Percentiles rank a stretch among this genome's conserved stretches.
Conservation (phyloP, 1,284 basidiomycete genomes). For the Malassezia restricta region DNA sequence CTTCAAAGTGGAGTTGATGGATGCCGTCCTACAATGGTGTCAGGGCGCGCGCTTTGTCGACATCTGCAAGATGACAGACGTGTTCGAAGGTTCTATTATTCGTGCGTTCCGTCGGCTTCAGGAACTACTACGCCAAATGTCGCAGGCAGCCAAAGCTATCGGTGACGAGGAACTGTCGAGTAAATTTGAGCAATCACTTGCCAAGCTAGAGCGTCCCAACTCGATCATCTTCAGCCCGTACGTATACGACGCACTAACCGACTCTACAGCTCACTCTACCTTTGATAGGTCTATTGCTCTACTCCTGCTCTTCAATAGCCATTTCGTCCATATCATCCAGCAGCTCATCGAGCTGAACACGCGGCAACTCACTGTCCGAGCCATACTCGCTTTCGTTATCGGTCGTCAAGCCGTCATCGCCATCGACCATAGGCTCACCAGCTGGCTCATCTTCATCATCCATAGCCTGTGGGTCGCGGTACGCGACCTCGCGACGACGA, state of each 20-base stretch:
- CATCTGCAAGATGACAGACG: constrained; percentile 91
- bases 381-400: constrained; percentile 59
- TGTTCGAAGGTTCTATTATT: constrained; percentile 73
- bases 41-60: constrained; percentile 90
- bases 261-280: constrained; percentile 11
- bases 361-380: constrained; percentile 55
- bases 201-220: constrained; percentile 36
- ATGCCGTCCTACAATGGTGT: constrained; percentile 93
- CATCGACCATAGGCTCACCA: constrained; percentile 14
- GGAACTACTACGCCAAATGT: constrained; percentile 90
- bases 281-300: background rate
- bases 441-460: constrained; percentile 48
- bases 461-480: constrained; percentile 49
- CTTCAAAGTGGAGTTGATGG: constrained; percentile 98
- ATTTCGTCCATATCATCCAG: constrained; percentile 71
- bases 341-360: constrained; percentile 63
- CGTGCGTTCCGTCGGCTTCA: constrained; percentile 85
- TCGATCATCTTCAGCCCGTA: constrained; percentile 43
- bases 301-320: constrained; percentile 17
- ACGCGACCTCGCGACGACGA: constrained; percentile 46
- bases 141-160: constrained; percentile 83
- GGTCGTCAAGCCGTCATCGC: constrained; percentile 37
- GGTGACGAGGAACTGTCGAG: constrained; percentile 75
- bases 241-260: background rate
- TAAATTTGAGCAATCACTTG: constrained; percentile 36